Evolutionary conservation across 148 eudicot species (phyloP).

Genomic region (Tetragonia tetragonoides): DNA sequence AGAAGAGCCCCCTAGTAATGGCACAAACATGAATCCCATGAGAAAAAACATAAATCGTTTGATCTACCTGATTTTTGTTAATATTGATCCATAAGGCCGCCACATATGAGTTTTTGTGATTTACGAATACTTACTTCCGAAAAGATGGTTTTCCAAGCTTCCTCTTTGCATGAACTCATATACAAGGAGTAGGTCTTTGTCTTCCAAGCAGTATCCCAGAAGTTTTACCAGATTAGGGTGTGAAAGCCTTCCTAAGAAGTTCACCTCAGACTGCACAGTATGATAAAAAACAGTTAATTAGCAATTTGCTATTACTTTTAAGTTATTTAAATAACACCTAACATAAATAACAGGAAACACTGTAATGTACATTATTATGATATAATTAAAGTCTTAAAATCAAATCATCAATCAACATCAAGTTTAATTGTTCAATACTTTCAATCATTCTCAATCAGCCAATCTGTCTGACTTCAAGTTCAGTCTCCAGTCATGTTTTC

Average conservation of each 20-base stretch:
- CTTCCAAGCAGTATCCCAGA: constrained; percentile 77
- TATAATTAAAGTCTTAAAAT: too few species aligned
- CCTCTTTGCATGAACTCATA: constrained; percentile 82
- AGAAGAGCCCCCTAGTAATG: constrained; percentile 56
- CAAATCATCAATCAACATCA: too few species aligned
- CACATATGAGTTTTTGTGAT: too few species aligned
- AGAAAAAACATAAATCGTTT: too few species aligned
- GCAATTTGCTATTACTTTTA: background rate
- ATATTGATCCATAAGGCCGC: too few species aligned
- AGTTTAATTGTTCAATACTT: too few species aligned
- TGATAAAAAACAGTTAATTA: constrained; percentile 13
- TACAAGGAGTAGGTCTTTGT: constrained; percentile 65
- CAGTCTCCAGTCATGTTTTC: background rate
- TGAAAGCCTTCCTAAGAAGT: constrained; percentile 77
- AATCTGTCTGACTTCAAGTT: background rate
- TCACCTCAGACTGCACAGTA: constrained; percentile 65
- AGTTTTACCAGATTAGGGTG: constrained; percentile 85
- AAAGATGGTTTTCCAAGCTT: constrained; percentile 83
- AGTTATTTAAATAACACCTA: background rate
- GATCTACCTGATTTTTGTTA: too few species aligned
- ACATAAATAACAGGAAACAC: background rate
- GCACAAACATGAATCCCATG: background rate
- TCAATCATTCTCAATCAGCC: too few species aligned
- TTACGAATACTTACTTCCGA: constrained; percentile 57
- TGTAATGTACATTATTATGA: too few species aligned